Evolutionary conservation across 495 filamentous ascomycete species (phyloP), one percentile per base, ranked within the genome.

Genomic region (Letharia lupina): DNA sequence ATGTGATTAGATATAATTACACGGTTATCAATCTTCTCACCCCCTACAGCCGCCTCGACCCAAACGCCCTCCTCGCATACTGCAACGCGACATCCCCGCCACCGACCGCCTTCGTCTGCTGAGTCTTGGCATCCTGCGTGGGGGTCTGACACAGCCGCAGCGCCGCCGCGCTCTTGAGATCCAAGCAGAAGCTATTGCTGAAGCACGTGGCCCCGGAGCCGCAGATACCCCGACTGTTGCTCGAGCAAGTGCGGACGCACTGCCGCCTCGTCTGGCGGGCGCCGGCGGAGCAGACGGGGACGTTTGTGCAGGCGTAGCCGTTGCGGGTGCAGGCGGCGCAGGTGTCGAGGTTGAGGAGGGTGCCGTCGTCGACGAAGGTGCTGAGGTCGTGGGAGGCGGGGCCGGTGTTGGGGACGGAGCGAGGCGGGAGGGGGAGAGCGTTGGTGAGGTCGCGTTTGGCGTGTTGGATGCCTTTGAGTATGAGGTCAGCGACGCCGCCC

Each of bases 381-480:
- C 13, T 52, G 62, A 64, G 62, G 60, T 62, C 3, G 50, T 18
- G 39, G 37, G 50, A 31, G 18, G 4, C 0, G 52, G 52, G 42
- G 7, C 6, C 20, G 9, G 50, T 64, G 42, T 64, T 64, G 42
- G 60, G 60, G 62, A 18, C 39, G 50, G 62, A 31, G 39, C 48
- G 37, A 20, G 62, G 28, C 28, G 50, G 4, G 10, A 54, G 50
- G 10, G 41, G 50, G n/a, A 31, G 20, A 39, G 8, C 50, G 28
- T 15, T 23, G 23, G 50, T 5, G 28, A 23, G 23, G 11, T 16
- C 50, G 50, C 47, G 60, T 59, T 64, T 58, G 31, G 47, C 39
- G 50, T 47, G 63, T 42, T 66, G 59, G 58, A 69, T 33, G 41
- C 63, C 67, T 54, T 50, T 62, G 40, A 69, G 62, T 18, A 65